These are phyloP conservation scores for Tolypocladium album DNA, from an alignment of 2,329 filamentous ascomycete genomes.

Conservation along the genomic window DNA sequence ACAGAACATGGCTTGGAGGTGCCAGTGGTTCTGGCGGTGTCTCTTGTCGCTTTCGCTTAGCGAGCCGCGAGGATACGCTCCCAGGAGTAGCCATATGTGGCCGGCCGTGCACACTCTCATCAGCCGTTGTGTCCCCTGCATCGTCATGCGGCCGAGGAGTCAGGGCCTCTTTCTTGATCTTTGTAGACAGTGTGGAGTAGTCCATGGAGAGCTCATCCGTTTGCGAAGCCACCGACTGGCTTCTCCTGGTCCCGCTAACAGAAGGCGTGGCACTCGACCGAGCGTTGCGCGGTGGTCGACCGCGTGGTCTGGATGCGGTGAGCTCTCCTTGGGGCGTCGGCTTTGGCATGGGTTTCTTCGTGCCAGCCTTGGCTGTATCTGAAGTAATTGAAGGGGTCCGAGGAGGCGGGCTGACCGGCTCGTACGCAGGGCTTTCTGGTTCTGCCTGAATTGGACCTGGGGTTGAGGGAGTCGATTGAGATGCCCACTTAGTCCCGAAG, in stretches of 20 bases:
- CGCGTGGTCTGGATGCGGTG: slow-evolving; percentile 18
- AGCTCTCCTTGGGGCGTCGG: slow-evolving; percentile 13
- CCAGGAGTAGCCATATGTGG: slow-evolving; percentile 24
- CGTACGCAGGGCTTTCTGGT: slow-evolving; percentile 41
- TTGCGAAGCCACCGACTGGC: slow-evolving; percentile 35
- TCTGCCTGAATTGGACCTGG: slow-evolving; percentile 29
- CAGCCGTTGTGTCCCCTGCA: slow-evolving; percentile 42
- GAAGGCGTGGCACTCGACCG: slow-evolving; percentile 25
- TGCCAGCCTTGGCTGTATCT: slow-evolving; percentile 14
- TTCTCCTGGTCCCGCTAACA: slow-evolving; percentile 23
- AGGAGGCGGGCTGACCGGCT: slow-evolving; percentile 47
- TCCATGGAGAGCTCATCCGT: slow-evolving; percentile 38
- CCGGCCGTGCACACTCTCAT: slow-evolving; percentile 36
- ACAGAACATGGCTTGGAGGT: slow-evolving; percentile 58
- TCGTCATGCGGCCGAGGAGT: slow-evolving; percentile 46
- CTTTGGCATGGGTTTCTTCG: slow-evolving; percentile 21
- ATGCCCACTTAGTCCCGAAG: slow-evolving; percentile 48
- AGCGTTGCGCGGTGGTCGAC: slow-evolving; percentile 23
- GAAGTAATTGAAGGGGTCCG: slow-evolving; percentile 25
- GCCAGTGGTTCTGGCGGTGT: slow-evolving; percentile 34
- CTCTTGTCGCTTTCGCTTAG: slow-evolving; percentile 49
- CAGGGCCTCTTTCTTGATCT: slow-evolving; percentile 48
- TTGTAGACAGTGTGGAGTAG: slow-evolving; percentile 24
- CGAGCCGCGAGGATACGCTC: slow-evolving; percentile 24
- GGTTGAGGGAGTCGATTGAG: slow-evolving; percentile 46